Evolutionary conservation across 2,329 filamentous ascomycete species (phyloP).

Genomic region (Teratosphaeria nubilosa): DNA sequence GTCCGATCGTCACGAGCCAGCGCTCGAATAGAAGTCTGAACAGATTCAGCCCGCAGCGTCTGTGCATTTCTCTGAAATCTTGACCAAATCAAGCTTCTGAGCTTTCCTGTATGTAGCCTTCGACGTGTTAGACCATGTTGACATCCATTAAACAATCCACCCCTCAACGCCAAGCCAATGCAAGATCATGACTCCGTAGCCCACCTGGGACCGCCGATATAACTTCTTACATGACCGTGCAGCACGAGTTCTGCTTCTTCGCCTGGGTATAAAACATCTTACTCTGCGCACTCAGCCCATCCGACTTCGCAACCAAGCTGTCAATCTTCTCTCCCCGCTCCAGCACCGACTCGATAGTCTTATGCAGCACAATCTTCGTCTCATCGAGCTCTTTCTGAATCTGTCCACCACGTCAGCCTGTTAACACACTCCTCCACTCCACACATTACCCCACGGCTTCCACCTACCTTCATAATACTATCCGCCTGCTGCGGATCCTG

Average conservation of each 20-base stretch:
- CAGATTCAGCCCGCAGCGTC: not conserved
- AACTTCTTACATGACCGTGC: constrained; percentile 41
- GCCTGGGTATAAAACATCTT: constrained; percentile 90
- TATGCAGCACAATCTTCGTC: constrained; percentile 93
- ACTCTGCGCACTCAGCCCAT: constrained; percentile 79
- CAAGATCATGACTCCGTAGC: not conserved
- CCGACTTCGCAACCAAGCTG: constrained; percentile 84
- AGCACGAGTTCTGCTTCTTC: constrained; percentile 54
- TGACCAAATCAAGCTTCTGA: not conserved
- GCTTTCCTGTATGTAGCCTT: not conserved
- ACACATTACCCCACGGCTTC: not conserved
- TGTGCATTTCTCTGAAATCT: not conserved
- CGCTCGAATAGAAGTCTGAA: not conserved
- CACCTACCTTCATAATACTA: constrained; percentile 51
- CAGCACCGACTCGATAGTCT: constrained; percentile 83
- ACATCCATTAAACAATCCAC: not conserved
- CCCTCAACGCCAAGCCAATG: not conserved
- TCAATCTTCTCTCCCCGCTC: constrained; percentile 98
- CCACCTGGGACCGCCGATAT: not conserved
- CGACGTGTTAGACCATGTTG: not conserved
- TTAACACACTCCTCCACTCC: not conserved
- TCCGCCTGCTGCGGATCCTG: constrained; percentile 84
- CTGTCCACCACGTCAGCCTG: constrained; percentile 16
- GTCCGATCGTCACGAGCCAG: too few relatives aligned
- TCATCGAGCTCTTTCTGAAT: constrained; percentile 96